These are phyloP conservation scores for Mortierella claussenii DNA, from an alignment of 192 early-diverging fungal genomes.

Conservation along the genomic window DNA sequence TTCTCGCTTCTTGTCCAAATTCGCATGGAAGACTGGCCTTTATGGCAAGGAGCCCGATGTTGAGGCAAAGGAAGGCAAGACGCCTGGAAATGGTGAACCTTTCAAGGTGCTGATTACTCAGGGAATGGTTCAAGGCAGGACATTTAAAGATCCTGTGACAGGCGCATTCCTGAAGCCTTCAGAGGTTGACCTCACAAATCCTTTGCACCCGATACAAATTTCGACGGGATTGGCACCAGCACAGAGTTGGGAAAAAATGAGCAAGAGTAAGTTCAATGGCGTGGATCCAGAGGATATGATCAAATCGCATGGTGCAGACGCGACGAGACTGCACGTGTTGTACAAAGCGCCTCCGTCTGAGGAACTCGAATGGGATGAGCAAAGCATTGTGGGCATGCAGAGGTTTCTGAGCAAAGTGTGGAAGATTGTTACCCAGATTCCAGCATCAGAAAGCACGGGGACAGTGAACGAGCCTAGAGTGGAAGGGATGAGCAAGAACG, in stretches of 20 bases:
- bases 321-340: constrained; percentile 85
- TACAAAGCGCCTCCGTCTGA: constrained; percentile 91
- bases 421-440: constrained; percentile 60
- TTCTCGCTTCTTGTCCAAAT: constrained; percentile 90
- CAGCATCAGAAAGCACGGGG: too few species aligned
- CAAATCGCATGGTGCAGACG: constrained; percentile 79
- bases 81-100: constrained; percentile 80
- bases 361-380: constrained; percentile 91
- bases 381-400: constrained; percentile 93
- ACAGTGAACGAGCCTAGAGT: constrained; percentile 6
- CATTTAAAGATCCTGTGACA: constrained; percentile 79
- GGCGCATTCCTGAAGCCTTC: constrained; percentile 80
- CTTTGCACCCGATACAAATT: constrained; percentile 63
- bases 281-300: constrained; percentile 83
- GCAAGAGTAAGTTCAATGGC: constrained; percentile 96
- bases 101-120: constrained; percentile 88
- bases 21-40: constrained; percentile 71
- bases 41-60: constrained; percentile 31
- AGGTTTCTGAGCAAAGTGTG: constrained; percentile 78
- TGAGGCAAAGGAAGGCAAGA: constrained; percentile 44
- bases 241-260: constrained; percentile 93
- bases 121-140: constrained; percentile 95
- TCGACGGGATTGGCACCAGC: constrained; percentile 66
- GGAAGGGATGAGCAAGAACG: constrained; percentile 54
- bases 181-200: constrained; percentile 72